Evolutionary conservation across 164 flowering plant genomes (phyloP).

Genomic region (Annona cherimola): DNA sequence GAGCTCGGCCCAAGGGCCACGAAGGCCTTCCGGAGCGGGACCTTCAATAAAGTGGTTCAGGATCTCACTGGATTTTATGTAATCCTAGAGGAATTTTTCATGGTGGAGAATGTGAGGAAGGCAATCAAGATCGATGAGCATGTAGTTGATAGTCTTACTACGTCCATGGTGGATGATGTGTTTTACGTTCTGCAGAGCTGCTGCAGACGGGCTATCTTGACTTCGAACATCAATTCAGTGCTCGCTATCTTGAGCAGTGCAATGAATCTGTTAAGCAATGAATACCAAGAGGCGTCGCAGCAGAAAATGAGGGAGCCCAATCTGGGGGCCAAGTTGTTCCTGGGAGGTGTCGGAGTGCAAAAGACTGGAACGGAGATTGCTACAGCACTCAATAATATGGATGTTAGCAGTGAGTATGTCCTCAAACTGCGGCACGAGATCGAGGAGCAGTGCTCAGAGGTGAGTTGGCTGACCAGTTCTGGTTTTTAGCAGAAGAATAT

Average conservation of each 20-base stretch:
- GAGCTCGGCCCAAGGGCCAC: conserved; percentile 80
- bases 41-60: conserved; percentile 67
- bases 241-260: conserved; percentile 73
- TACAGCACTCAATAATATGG: conserved; percentile 86
- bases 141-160: conserved; percentile 80
- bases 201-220: conserved; percentile 81
- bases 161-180: conserved; percentile 97
- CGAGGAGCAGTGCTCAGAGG: conserved; percentile 88
- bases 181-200: conserved; percentile 93
- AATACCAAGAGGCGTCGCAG: conserved; percentile 86
- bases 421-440: conserved; percentile 79
- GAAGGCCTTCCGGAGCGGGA: conserved; percentile 78
- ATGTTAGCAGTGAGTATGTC: conserved; percentile 85
- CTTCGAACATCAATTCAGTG: conserved; percentile 83
- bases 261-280: conserved; percentile 68
- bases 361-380: conserved; percentile 90
- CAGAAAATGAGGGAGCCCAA: conserved; percentile 82
- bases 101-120: conserved; percentile 97
- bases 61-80: conserved; percentile 90
- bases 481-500: background rate
- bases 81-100: conserved; percentile 81
- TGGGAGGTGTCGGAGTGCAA: conserved; percentile 85
- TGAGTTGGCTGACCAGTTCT: conserved; percentile 20
- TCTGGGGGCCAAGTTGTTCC: conserved; percentile 68
- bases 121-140: conserved; percentile 88